Evolutionary conservation across 2,329 filamentous ascomycete species (phyloP).

Genomic region (Dothistroma pini): DNA sequence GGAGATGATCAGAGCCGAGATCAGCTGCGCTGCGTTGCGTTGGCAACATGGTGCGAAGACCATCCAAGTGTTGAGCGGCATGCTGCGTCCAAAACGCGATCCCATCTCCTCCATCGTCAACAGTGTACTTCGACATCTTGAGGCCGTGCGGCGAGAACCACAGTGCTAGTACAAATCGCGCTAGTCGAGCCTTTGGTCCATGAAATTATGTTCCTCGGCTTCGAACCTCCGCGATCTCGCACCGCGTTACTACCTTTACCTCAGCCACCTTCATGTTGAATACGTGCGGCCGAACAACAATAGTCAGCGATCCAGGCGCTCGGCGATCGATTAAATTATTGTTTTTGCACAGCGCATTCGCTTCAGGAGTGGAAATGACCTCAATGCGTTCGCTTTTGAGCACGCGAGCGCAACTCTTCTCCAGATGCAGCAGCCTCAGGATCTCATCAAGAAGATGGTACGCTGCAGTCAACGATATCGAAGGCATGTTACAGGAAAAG

Average conservation of each 20-base stretch:
- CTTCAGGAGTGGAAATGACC: background rate
- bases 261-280: background rate
- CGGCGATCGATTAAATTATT: background rate
- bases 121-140: background rate
- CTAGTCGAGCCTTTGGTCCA: background rate
- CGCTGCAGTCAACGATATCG: background rate
- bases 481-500: slow-evolving; percentile 17
- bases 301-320: background rate
- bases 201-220: background rate
- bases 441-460: background rate
- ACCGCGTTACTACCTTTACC: background rate
- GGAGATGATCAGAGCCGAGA: no score
- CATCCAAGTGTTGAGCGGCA: background rate
- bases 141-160: background rate
- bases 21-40: background rate
- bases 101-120: background rate
- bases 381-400: background rate
- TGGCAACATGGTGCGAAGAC: background rate
- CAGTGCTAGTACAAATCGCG: background rate
- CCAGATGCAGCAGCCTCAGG: slow-evolving; percentile 1
- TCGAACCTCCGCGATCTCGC: background rate
- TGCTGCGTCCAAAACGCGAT: background rate
- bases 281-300: no score
- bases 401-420: background rate
- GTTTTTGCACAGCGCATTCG: background rate